Conservation (phyloP, 805 yeast genomes). For the Jamesozyma hellenica region DNA sequence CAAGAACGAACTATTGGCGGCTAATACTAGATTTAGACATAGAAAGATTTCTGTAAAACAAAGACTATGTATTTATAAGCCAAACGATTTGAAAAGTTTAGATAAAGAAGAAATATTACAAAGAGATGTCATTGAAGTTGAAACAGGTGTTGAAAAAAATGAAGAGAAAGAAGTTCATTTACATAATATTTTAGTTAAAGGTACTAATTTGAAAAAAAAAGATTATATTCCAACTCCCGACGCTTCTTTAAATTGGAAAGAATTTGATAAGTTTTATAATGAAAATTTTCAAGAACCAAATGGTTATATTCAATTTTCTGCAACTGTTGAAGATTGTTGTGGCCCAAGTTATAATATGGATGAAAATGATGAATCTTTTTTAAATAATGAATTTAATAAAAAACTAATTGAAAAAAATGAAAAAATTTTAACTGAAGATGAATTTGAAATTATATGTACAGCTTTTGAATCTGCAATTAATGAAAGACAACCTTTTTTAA, state of each 20-base stretch:
- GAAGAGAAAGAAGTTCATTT: conserved; percentile 96
- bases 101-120: conserved; percentile 51
- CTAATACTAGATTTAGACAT: conserved; percentile 77
- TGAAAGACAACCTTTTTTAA: conserved; percentile 78
- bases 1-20: conserved; percentile 7
- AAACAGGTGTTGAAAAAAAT: conserved; percentile 95
- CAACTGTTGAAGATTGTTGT: conserved; percentile 90
- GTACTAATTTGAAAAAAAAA: conserved; percentile 35
- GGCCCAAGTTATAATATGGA: conserved; percentile 86
- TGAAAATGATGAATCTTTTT: conserved; percentile 70
- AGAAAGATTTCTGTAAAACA: conserved; percentile 91
- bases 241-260: conserved; percentile 76
- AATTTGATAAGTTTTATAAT: conserved; percentile 60
- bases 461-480: conserved; percentile 63
- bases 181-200: conserved; percentile 77
- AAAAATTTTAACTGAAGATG: conserved; percentile 56
- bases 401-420: conserved; percentile 6
- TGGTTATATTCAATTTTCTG: conserved; percentile 76
- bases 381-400: conserved; percentile 24
- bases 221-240: conserved; percentile 91
- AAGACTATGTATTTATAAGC: conserved; percentile 64
- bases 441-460: conserved; percentile 71
- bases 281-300: conserved; percentile 63
- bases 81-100: conserved; percentile 68
- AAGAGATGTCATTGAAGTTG: conserved; percentile 80